Percentiles rank a stretch among this genome's conserved stretches.
phyloP scores from a whole-genome alignment of 345 rosid genomes.

The Moricandia arvensis region DNA sequence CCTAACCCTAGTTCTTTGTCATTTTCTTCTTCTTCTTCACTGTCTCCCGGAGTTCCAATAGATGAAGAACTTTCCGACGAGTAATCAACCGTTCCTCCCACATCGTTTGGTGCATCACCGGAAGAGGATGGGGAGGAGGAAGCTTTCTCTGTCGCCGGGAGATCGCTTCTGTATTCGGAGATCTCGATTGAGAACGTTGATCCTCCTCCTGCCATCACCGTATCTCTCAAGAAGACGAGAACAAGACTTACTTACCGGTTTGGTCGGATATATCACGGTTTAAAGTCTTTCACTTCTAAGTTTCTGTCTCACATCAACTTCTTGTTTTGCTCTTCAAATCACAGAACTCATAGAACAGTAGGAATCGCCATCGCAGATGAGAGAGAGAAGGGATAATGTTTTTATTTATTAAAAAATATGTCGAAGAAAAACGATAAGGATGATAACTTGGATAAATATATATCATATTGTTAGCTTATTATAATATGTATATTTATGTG shows the following conservation, averaged over 20 bases:
- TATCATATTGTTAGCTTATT: neutral
- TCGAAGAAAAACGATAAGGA: constrained; percentile 28
- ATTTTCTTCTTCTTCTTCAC: constrained; percentile 42
- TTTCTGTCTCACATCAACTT: constrained; percentile 44
- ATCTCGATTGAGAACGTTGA: constrained; percentile 46
- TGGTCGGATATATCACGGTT: neutral
- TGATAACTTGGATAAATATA: constrained; percentile 25
- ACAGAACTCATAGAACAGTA: constrained; percentile 23
- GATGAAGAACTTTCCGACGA: constrained; percentile 64
- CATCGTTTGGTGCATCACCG: neutral
- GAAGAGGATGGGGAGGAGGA: constrained; percentile 10
- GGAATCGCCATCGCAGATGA: neutral
- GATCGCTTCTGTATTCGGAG: constrained; percentile 31
- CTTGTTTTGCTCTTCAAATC: constrained; percentile 1
- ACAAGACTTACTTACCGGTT: neutral
- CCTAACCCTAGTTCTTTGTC: neutral
- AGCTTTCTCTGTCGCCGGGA: constrained; percentile 32
- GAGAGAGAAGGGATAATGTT: constrained; percentile 30
- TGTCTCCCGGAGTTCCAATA: constrained; percentile 61
- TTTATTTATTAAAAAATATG: neutral
- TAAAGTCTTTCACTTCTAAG: neutral
- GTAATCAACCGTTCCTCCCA: constrained; percentile 32
- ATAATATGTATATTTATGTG: neutral
- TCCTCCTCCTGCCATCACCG: constrained; percentile 56
- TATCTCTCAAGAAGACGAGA: neutral